phyloP scores from a whole-genome alignment of 2,329 filamentous ascomycete genomes.

The Lachnellula suecica region DNA sequence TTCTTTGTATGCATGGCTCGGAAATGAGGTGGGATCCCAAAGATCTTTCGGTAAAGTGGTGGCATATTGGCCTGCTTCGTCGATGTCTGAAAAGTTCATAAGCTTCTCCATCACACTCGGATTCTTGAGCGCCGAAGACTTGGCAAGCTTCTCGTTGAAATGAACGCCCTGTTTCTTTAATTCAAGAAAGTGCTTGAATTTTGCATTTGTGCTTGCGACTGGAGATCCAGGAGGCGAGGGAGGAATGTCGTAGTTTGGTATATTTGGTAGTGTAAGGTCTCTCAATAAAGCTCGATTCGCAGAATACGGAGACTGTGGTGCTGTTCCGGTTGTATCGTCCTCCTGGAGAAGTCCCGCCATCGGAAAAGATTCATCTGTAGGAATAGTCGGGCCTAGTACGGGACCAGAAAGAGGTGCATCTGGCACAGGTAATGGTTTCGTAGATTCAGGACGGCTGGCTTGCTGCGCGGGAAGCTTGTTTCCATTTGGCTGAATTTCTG shows the following conservation, averaged over 20 bases:
- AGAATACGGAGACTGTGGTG: constrained; percentile 62
- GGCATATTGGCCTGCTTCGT: constrained; percentile 59
- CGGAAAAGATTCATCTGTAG: constrained; percentile 12
- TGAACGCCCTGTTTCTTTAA: constrained; percentile 77
- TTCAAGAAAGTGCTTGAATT: constrained; percentile 71
- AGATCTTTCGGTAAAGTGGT: constrained; percentile 57
- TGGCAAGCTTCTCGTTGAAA: constrained; percentile 73
- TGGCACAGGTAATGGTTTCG: constrained; percentile 5
- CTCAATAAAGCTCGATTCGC: constrained; percentile 63
- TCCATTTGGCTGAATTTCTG: constrained; percentile 18
- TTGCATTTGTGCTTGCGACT: constrained; percentile 53
- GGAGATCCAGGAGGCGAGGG: constrained; percentile 67
- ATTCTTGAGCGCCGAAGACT: constrained; percentile 67
- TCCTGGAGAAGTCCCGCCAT: constrained; percentile 25
- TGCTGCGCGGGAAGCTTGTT: background rate
- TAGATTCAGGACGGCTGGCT: background rate
- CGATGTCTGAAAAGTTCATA: constrained; percentile 64
- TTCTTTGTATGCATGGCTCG: constrained; percentile 52
- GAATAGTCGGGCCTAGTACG: constrained; percentile 28
- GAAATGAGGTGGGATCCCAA: constrained; percentile 59
- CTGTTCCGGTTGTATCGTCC: constrained; percentile 26
- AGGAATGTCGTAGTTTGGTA: constrained; percentile 73
- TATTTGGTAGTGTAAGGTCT: constrained; percentile 70
- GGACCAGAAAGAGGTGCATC: constrained; percentile 29
- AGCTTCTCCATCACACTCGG: constrained; percentile 72